Base-by-base conservation (phyloP, 306 rosid genomes). In the Oemleria cerasiformis region DNA sequence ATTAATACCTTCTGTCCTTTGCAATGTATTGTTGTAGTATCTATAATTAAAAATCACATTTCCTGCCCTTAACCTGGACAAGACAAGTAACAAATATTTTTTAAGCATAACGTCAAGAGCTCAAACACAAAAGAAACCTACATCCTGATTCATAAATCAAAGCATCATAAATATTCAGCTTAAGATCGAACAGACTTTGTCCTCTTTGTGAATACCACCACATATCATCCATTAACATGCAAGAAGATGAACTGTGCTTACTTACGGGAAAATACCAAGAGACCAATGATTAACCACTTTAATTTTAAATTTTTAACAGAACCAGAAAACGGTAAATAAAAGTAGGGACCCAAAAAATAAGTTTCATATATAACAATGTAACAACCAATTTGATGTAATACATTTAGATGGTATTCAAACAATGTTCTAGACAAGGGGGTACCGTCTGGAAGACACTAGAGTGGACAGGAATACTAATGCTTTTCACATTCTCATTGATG, bases 31-130 rank as follows among this genome's bases (percentile, higher is more conserved):
- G 78, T 84, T 55, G 90, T 79, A 86, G 85, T 86, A 94, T 81
- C 97, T 86, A 79, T 91, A 94, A 68, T 86, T 74, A 68, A 89
- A 94, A 55, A 70, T 61, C 64, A 94, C 92, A 73, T 73, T 84
- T 79, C 96, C 92, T 51, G 91, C 92, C 71, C 87, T 86, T 80
- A 81, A 81, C 90, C 99, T 94, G 92, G 72, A 81, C 62, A 77
- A 75, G 70, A 85, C 49, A 80, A 10, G 51, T n/a, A 79, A 75
- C 54, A 61, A 76, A 77, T 19, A 42, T 80, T 47, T 49, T 72
- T 23, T 25, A 73, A 40, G 72, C 74, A 57, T 70, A 70, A 4
- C 6, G 6, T 13, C 36, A 41, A 39, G 49, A 43, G 43, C 44
- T 61, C 42, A 59, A 59, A 59, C 13, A 59, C 51, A 54, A 17